Conservation (phyloP, 768 basidiomycete species). For the Suillus alpinus region DNA sequence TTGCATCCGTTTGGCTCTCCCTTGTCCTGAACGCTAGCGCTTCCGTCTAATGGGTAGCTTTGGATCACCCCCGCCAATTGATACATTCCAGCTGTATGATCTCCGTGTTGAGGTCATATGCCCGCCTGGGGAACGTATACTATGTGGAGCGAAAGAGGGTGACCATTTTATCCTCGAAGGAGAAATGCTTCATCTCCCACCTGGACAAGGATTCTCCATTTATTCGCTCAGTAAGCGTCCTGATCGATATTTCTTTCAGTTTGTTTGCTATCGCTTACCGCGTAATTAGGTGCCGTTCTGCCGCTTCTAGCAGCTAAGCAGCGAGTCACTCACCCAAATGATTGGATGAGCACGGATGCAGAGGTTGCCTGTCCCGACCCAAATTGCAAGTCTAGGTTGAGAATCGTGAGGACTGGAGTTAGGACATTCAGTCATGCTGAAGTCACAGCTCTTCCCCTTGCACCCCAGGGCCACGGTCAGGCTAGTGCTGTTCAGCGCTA, state of each 20-base stretch:
- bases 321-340: slow-evolving; percentile 48
- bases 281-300: slow-evolving; percentile 50
- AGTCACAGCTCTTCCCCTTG: slow-evolving; percentile 47
- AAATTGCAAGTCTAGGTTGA: slow-evolving; percentile 54
- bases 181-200: slow-evolving; percentile 61
- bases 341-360: slow-evolving; percentile 69
- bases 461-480: not conserved
- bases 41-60: not conserved
- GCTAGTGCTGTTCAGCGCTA: not conserved
- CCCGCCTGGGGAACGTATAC: slow-evolving; percentile 51
- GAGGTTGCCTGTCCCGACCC: slow-evolving; percentile 70
- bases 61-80: slow-evolving; percentile 19
- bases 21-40: not conserved
- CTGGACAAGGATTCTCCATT: slow-evolving; percentile 64
- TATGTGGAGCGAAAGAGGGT: slow-evolving; percentile 64
- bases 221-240: slow-evolving; percentile 53
- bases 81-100: slow-evolving; percentile 60
- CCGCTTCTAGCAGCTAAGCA: slow-evolving; percentile 71
- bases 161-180: slow-evolving; percentile 63
- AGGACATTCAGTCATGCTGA: slow-evolving; percentile 55
- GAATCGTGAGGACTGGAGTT: slow-evolving; percentile 47
- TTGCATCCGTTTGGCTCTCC: not conserved
- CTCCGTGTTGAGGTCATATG: slow-evolving; percentile 62
- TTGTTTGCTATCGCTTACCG: not conserved
- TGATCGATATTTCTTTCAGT: not conserved